These are phyloP conservation scores for Phytophthora sp. DNA, from an alignment of 352 stramenopile species.

Conservation along the genomic window DNA sequence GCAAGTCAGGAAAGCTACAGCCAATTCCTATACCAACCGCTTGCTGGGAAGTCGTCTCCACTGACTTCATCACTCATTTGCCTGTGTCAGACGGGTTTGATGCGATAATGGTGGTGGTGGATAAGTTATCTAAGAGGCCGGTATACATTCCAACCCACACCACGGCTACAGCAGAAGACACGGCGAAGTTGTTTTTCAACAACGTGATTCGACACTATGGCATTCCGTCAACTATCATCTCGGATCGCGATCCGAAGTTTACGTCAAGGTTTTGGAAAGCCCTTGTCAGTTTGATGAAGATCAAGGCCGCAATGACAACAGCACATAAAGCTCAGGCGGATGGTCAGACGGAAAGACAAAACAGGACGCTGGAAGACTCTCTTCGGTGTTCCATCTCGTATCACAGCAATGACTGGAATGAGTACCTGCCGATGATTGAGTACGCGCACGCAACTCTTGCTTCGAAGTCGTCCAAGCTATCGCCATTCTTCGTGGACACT, in stretches of 20 bases:
- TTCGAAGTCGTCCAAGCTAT: too few relatives aligned
- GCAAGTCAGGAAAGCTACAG: too few relatives aligned
- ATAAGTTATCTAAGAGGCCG: conserved; percentile 20
- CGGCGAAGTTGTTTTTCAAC: background rate
- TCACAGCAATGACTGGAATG: conserved; percentile 4
- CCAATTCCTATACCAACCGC: too few relatives aligned
- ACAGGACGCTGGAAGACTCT: background rate
- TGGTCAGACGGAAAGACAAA: background rate
- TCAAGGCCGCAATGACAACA: conserved; percentile 1
- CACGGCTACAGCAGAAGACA: conserved; percentile 1
- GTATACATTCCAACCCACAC: conserved; percentile 8
- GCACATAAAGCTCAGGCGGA: conserved; percentile 1
- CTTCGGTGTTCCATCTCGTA: background rate
- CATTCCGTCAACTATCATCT: background rate
- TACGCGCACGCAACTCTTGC: too few relatives aligned
- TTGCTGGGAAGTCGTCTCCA: too few relatives aligned
- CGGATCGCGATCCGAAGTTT: conserved; percentile 2
- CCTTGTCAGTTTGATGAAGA: background rate
- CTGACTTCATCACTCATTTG: too few relatives aligned
- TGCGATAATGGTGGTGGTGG: too few relatives aligned
- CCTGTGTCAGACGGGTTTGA: too few relatives aligned
- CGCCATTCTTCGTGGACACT: too few relatives aligned
- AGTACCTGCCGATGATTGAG: too few relatives aligned
- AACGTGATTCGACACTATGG: conserved; percentile 1
- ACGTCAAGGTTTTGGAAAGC: conserved; percentile 2